phyloP scores from a whole-genome alignment of 1,139 yeast species.

The Yamadazyma dendronema region DNA sequence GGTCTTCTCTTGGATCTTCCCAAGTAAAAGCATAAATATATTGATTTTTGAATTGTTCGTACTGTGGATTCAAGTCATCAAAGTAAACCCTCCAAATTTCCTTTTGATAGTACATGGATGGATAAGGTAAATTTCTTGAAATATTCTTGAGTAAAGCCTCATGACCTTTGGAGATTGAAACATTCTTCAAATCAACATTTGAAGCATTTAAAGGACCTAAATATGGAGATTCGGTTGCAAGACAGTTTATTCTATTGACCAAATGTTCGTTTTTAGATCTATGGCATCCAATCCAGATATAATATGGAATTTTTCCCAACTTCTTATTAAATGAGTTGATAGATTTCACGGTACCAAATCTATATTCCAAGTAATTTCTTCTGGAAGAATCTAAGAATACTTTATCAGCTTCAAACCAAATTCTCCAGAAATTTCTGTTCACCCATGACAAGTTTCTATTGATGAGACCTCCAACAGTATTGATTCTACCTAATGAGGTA shows the following conservation, averaged over 20 bases:
- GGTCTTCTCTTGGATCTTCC: conserved; percentile 88
- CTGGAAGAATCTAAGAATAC: conserved; percentile 78
- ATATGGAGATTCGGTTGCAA: conserved; percentile 80
- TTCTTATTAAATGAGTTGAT: conserved; percentile 61
- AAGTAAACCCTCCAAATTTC: conserved; percentile 80
- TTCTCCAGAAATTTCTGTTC: conserved; percentile 76
- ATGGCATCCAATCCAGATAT: conserved; percentile 81
- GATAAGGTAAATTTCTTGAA: conserved; percentile 69
- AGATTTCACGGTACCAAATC: conserved; percentile 76
- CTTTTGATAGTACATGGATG: conserved; percentile 72
- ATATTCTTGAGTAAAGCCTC: conserved; percentile 69
- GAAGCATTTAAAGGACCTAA: conserved; percentile 49
- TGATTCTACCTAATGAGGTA: conserved; percentile 65
- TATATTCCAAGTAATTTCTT: conserved; percentile 78
- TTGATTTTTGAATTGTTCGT: conserved; percentile 71
- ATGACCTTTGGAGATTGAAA: conserved; percentile 61
- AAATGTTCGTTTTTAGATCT: conserved; percentile 60
- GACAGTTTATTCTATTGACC: conserved; percentile 62
- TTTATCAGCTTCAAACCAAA: conserved; percentile 85
- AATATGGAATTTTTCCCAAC: conserved; percentile 75
- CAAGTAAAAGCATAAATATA: conserved; percentile 86
- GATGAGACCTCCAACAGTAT: conserved; percentile 71
- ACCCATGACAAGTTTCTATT: conserved; percentile 76
- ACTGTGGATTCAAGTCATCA: conserved; percentile 66
- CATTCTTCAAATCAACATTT: conserved; percentile 22